Evolutionary conservation across 139 green algal species (phyloP), one percentile per base, ranked within the genome.

Genomic region (Chlorella sp.): DNA sequence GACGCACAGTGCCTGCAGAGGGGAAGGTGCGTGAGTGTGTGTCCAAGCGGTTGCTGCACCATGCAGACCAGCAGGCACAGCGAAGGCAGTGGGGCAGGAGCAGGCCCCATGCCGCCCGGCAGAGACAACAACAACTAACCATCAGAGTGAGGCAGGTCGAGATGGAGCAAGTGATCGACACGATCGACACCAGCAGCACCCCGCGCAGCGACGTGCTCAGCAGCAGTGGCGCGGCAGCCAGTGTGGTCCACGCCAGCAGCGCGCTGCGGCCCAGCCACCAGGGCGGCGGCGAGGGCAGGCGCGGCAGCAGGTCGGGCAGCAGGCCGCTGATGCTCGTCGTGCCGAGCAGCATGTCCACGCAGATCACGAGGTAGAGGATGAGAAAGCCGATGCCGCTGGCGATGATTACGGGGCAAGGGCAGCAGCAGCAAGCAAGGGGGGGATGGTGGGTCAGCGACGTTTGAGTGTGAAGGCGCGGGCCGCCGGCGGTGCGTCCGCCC

Each of bases 261-360:
- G 74, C 74, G 15, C 61, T 72, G 4, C 74, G 58, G 35, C 31
- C 33, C 8, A 79, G 62, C 43, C 41, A 79, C 74, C 74, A 79
- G 3, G 74, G 74, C 74, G 74, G 66, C 43, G 74, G 74, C 53
- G 74, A 61, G 31, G 59, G 43, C 29, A 79, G 55, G 40, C 12
- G 15, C 4, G 74, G 74, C 59, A 65, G 74, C 2, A 79, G 53
- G 53, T 79, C 74, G 0, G 74, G 63, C 27, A 79, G 61, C 41
- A 79, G 65, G 66, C 74, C 74, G 45, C 53, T 75, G 17, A 40
- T 23, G 7, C 0, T 40, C 8, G 33, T 56, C 61, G 38, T 74
- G 36, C 43, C 63, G 21, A 84, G 58, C 15, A 82, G 51, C 25
- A 87, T 58, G 45, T 76, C 71, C 29, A 56, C 79, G 8, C 74